These are phyloP conservation scores for Volvariella surrecta DNA, from an alignment of 1,284 basidiomycete species.

Conservation along the genomic window DNA sequence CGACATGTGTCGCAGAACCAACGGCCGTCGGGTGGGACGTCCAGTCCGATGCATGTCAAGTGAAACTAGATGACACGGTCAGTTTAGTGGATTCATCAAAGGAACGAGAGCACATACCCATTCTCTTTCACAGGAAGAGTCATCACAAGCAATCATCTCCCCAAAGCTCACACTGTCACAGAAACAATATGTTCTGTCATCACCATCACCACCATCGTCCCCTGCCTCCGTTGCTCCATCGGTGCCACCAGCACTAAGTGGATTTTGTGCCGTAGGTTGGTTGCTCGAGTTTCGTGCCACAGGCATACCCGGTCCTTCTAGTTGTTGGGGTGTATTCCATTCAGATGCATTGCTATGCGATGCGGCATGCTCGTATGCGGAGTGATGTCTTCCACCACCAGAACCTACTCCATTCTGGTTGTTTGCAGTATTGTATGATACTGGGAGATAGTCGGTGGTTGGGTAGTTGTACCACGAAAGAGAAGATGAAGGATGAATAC, in stretches of 20 bases:
- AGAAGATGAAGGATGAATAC: not conserved
- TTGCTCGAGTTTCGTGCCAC: conserved; percentile 28
- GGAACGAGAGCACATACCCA: conserved; percentile 64
- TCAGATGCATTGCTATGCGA: conserved; percentile 16
- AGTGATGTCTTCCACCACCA: conserved; percentile 13
- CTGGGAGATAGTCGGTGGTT: no score
- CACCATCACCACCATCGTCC: conserved; percentile 49
- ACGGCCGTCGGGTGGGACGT: conserved; percentile 61
- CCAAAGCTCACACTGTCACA: conserved; percentile 86
- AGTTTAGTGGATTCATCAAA: conserved; percentile 7
- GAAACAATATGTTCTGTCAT: conserved; percentile 81
- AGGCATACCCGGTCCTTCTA: conserved; percentile 74
- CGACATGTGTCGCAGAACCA: conserved; percentile 79
- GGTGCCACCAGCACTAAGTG: conserved; percentile 12
- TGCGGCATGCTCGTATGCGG: conserved; percentile 13
- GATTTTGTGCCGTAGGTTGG: not conserved
- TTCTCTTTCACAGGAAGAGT: conserved; percentile 81
- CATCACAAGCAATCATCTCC: conserved; percentile 98
- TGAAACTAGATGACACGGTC: conserved; percentile 61
- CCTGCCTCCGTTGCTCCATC: conserved; percentile 19
- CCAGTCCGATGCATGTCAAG: conserved; percentile 70
- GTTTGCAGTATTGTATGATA: no score
- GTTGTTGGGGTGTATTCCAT: conserved; percentile 38
- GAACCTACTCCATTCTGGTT: conserved; percentile 7
- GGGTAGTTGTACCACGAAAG: no score